These are phyloP conservation scores for Austropuccinia psidii DNA, from an alignment of 1,284 basidiomycete genomes.

Conservation along the genomic window DNA sequence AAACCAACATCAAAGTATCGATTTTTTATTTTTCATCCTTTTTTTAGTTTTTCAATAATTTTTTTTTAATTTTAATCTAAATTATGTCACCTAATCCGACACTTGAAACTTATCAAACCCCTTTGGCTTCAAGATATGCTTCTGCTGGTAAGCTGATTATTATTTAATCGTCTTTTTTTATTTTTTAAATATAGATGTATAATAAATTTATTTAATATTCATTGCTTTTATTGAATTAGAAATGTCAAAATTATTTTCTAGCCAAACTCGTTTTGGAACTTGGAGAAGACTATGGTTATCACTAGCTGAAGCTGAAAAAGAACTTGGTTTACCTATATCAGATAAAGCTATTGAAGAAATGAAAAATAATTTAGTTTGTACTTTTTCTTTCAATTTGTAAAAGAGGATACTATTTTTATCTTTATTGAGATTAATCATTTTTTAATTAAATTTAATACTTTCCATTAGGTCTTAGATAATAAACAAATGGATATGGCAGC, in stretches of 20 bases:
- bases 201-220: no score
- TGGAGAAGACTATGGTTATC: slow-evolving; percentile 48
- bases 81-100: slow-evolving; percentile 21
- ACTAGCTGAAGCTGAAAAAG: slow-evolving; percentile 47
- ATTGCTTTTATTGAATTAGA: no score
- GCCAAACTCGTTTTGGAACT: slow-evolving; percentile 46
- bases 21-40: no score
- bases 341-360: slow-evolving; percentile 47
- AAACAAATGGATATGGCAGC: slow-evolving; percentile 47
- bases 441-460: no score
- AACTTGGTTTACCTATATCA: slow-evolving; percentile 47
- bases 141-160: slow-evolving; percentile 8
- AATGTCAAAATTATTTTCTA: slow-evolving; percentile 25
- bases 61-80: no score
- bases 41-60: no score
- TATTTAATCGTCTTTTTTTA: not conserved
- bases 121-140: slow-evolving; percentile 49
- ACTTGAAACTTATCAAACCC: slow-evolving; percentile 52
- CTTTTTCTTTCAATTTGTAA: not conserved
- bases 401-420: no score
- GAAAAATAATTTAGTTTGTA: slow-evolving; percentile 43
- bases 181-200: not conserved
- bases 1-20: no score
- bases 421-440: not conserved
- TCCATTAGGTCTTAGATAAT: slow-evolving; percentile 44